Percentiles rank a stretch among this genome's conserved stretches.
Evolutionary conservation across 176 grass and related monocot genomes (phyloP).

Genomic region (Panicum miliaceum): DNA sequence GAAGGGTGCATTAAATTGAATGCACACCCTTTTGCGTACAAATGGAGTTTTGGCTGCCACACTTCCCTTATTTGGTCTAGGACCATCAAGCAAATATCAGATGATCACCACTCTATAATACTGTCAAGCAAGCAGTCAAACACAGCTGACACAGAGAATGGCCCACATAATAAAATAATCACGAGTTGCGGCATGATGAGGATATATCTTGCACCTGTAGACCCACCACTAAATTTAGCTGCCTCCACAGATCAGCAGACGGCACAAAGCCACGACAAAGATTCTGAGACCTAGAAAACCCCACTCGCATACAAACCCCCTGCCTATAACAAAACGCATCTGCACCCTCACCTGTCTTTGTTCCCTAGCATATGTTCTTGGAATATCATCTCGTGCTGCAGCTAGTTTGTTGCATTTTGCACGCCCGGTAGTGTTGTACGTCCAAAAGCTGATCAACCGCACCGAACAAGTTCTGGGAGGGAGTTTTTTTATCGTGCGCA

Average conservation of each 20-base stretch:
- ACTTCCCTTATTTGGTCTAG: no score
- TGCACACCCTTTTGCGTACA: neutral
- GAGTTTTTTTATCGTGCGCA: no score
- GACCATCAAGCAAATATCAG: neutral
- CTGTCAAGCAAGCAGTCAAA: neutral
- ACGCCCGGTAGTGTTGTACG: neutral
- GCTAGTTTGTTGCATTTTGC: neutral
- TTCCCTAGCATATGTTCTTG: conserved; percentile 3
- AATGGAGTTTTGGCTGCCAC: no score
- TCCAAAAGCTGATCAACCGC: neutral
- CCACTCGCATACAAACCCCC: conserved; percentile 13
- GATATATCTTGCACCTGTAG: neutral
- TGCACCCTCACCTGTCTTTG: neutral
- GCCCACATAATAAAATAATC: neutral
- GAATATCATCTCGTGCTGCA: conserved; percentile 21
- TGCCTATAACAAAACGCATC: neutral
- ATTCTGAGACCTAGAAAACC: conserved; percentile 8
- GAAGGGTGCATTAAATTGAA: neutral
- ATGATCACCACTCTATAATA: neutral
- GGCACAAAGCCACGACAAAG: neutral
- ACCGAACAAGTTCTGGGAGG: neutral
- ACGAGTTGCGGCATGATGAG: neutral
- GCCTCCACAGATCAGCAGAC: neutral
- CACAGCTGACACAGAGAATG: neutral
- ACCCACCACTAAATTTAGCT: neutral